A percentile compares a stretch with the other conserved stretches of the same genome.
Conservation (phyloP, 176 grass and related monocot genomes). For the Juncus effusus region DNA sequence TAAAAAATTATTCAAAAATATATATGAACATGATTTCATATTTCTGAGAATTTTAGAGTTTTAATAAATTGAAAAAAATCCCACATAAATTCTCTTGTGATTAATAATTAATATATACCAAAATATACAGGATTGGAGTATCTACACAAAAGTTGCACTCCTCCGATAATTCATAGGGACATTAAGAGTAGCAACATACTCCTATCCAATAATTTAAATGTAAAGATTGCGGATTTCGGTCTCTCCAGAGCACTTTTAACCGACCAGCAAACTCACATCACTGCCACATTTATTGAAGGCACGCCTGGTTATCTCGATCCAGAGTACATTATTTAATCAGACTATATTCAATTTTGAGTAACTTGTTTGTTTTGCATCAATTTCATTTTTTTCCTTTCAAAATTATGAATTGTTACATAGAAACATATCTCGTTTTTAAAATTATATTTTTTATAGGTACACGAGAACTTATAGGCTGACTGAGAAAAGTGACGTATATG, state of each 20-base stretch:
- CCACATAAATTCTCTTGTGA: not conserved
- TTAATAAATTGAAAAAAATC: not conserved
- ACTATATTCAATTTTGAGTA: too few relatives aligned
- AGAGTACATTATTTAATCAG: constrained; percentile 40
- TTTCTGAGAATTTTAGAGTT: not conserved
- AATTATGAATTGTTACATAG: too few relatives aligned
- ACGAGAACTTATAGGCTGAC: constrained; percentile 23
- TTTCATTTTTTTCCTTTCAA: too few relatives aligned
- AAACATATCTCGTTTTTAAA: too few relatives aligned
- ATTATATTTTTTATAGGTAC: constrained; percentile 29
- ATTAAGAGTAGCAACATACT: constrained; percentile 33
- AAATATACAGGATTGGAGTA: constrained; percentile 31
- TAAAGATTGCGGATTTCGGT: constrained; percentile 36
- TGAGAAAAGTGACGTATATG: constrained; percentile 49
- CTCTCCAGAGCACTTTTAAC: constrained; percentile 12
- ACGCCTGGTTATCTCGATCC: constrained; percentile 50
- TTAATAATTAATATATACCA: constrained; percentile 19
- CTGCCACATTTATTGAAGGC: constrained; percentile 22
- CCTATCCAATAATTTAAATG: constrained; percentile 4
- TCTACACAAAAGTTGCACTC: constrained; percentile 32
- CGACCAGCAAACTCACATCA: constrained; percentile 15
- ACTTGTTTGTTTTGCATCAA: too few relatives aligned
- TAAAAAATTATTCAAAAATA: too few relatives aligned
- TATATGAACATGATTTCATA: too few relatives aligned
- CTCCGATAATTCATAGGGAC: constrained; percentile 31